These are phyloP conservation scores for Suhomyces bokatorum DNA, from an alignment of 1,139 yeast genomes.

Conservation along the genomic window DNA sequence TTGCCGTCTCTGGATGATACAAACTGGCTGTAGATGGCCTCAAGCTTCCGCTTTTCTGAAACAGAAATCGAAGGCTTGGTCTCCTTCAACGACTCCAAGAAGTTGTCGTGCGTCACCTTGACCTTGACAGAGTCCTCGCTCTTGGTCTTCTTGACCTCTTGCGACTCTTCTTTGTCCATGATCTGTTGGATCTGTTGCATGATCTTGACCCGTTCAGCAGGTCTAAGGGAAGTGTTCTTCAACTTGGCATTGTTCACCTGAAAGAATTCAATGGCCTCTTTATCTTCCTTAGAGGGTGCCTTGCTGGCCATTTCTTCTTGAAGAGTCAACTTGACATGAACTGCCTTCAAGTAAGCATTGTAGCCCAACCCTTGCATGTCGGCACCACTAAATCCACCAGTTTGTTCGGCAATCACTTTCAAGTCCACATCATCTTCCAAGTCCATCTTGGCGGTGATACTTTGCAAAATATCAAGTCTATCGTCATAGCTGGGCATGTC, in stretches of 20 bases:
- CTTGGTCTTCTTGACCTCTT: slow-evolving; percentile 14
- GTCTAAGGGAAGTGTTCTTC: slow-evolving; percentile 33
- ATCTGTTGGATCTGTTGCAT: slow-evolving; percentile 50
- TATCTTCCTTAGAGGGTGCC: slow-evolving; percentile 16
- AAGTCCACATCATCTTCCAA: slow-evolving; percentile 53
- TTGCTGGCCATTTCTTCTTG: slow-evolving; percentile 33
- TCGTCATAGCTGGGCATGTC: slow-evolving; percentile 77
- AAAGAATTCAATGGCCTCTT: slow-evolving; percentile 33
- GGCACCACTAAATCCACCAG: slow-evolving; percentile 90
- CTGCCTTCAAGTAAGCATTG: slow-evolving; percentile 89
- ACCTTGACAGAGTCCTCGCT: slow-evolving; percentile 25
- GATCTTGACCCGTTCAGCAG: slow-evolving; percentile 47
- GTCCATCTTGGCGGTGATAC: slow-evolving; percentile 61
- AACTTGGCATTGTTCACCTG: slow-evolving; percentile 36
- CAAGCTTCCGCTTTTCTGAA: slow-evolving; percentile 65
- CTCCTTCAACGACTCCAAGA: slow-evolving; percentile 64
- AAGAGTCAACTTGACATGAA: slow-evolving; percentile 67
- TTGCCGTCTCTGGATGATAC: slow-evolving; percentile 81
- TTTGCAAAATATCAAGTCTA: slow-evolving; percentile 67
- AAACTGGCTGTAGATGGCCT: slow-evolving; percentile 68
- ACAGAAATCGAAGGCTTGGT: slow-evolving; percentile 86
- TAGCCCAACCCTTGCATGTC: slow-evolving; percentile 91
- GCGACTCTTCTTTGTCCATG: slow-evolving; percentile 18
- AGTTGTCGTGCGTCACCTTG: slow-evolving; percentile 52
- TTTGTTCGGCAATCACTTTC: slow-evolving; percentile 53